Evolutionary conservation across 768 basidiomycete genomes (phyloP), one percentile per base, ranked within the genome.

Genomic region (Plicaturopsis crispa): DNA sequence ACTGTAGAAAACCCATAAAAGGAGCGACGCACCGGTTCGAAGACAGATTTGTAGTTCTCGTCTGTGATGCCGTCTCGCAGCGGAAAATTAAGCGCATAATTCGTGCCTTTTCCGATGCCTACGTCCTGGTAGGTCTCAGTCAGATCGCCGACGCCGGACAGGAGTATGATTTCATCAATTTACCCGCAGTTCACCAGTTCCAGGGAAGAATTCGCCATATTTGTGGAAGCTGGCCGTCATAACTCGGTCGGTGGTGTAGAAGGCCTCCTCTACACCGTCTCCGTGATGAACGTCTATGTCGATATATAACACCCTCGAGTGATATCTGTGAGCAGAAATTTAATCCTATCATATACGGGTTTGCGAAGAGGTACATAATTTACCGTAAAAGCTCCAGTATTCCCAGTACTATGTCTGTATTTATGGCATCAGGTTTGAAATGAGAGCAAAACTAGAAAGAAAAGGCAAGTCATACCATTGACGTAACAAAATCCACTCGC

Each of bases 171-270:
- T n/a, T n/a, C n/a, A n/a, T n/a, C n/a, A 22, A 55, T 79, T 48
- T 53, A 89, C 89, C 48, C 93, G 74, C 28, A 96, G 68, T 60
- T 96, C 93, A n/a, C 96, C 96, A 5, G 96, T 99, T 30, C 96
- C 96, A 19, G 96, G 96, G 61, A 99, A 99, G 61, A 86, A 99
- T 60, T 99, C 96, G 23, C 96, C 96, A 47, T 97, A 99, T 60
- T 98, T 97, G 58, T 99, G 96, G 62, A 98, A 96, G 50, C 88
- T 92, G 53, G 82, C 82, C 0, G 94, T 98, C 96, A 98, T 98
- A 40, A 99, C 96, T 31, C 96, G 75, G 56, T 99, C 94, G 16
- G 96, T 98, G 3, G 92, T 93, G 60, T 98, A 99, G 59, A 99
- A 99, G 1, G 96, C 96, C 61, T 99, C 96, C 56, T 99, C 96